These are phyloP conservation scores for Aspergillus niger DNA, from an alignment of 2,329 filamentous ascomycete genomes.

Conservation along the genomic window DNA sequence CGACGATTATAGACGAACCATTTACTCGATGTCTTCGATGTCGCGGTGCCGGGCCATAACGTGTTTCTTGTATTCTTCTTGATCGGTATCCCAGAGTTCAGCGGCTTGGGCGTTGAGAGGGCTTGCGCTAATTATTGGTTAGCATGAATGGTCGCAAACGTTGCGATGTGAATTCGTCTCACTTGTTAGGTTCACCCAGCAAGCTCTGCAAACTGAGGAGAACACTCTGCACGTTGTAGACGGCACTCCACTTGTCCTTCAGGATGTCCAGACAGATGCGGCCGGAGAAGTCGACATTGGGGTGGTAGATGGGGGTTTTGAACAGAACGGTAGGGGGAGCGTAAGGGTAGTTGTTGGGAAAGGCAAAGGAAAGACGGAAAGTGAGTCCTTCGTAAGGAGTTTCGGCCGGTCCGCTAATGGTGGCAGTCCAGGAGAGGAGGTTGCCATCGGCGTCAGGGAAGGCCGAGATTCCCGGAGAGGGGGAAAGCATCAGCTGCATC, in stretches of 20 bases:
- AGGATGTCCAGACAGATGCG: conserved; percentile 97
- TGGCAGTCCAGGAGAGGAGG: conserved; percentile 89
- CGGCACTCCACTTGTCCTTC: conserved; percentile 98
- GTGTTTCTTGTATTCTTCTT: conserved; percentile 79
- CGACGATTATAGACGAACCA: background rate
- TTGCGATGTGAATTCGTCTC: conserved; percentile 38
- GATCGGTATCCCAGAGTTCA: conserved; percentile 89
- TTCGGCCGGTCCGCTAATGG: conserved; percentile 85
- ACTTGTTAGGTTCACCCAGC: conserved; percentile 98
- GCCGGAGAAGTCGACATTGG: conserved; percentile 96
- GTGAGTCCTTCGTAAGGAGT: conserved; percentile 87
- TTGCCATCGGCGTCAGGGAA: conserved; percentile 91
- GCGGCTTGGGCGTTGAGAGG: conserved; percentile 96
- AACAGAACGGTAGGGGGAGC: conserved; percentile 88
- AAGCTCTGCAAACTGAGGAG: conserved; percentile 91
- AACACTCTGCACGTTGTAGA: conserved; percentile 94
- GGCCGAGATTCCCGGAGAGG: conserved; percentile 89
- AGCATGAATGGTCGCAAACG: conserved; percentile 8
- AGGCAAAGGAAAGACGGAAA: conserved; percentile 89
- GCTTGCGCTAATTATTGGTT: conserved; percentile 65
- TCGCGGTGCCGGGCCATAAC: conserved; percentile 66
- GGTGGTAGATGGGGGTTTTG: conserved; percentile 98
- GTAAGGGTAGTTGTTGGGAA: conserved; percentile 92
- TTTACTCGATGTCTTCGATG: conserved; percentile 50
- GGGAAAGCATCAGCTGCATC: conserved; percentile 97